Conservation (phyloP, 2,329 filamentous ascomycete species). For the Penicillium rolfsii region DNA sequence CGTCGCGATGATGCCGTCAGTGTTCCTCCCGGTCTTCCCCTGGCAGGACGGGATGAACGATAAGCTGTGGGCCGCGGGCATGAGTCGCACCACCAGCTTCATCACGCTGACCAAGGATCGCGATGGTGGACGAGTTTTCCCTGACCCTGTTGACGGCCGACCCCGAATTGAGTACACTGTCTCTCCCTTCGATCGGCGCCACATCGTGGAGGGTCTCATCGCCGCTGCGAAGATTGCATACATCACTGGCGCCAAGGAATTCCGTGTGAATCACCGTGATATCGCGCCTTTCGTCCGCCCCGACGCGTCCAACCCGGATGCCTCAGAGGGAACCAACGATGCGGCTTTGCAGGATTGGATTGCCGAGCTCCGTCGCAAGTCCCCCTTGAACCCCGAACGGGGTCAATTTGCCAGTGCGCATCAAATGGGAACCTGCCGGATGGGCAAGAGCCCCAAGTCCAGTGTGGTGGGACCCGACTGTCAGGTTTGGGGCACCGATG, state of each 20-base stretch:
- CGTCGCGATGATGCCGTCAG: constrained; percentile 72
- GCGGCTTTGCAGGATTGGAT: constrained; percentile 60
- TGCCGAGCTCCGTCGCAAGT: constrained; percentile 49
- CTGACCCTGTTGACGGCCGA: constrained; percentile 68
- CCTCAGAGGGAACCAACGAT: constrained; percentile 56
- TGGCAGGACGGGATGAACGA: constrained; percentile 71
- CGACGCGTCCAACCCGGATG: constrained; percentile 26
- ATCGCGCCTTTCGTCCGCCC: constrained; percentile 65
- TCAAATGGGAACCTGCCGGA: constrained; percentile 57
- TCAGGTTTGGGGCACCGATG: constrained; percentile 52
- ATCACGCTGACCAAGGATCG: constrained; percentile 77
- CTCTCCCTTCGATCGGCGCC: constrained; percentile 70
- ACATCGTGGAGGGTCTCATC: constrained; percentile 72
- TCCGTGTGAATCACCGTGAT: constrained; percentile 67
- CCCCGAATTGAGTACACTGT: constrained; percentile 71
- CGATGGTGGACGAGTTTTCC: constrained; percentile 73
- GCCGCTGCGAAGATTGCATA: constrained; percentile 77
- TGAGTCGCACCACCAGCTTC: constrained; percentile 70
- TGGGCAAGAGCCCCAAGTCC: constrained; percentile 46
- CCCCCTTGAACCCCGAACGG: constrained; percentile 53
- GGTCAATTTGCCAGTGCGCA: constrained; percentile 51
- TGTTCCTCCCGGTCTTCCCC: constrained; percentile 64
- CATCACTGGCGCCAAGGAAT: constrained; percentile 77
- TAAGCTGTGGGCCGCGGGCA: constrained; percentile 71
- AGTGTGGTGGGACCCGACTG: constrained; percentile 52